Base-by-base conservation (phyloP, 441 rosid genomes). In the Croton laevigatus region DNA sequence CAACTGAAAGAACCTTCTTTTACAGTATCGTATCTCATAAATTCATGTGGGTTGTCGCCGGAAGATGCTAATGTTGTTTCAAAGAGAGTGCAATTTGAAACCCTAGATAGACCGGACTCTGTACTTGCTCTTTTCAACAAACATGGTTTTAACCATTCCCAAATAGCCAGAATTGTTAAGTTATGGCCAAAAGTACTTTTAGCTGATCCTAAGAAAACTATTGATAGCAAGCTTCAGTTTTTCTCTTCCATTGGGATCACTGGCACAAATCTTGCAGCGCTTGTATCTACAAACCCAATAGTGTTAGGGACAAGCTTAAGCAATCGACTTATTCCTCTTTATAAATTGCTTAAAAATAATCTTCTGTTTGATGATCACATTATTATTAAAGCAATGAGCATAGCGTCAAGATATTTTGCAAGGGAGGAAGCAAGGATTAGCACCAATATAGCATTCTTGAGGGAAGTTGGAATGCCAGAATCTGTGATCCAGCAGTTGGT, bases 401-500 rank as follows among this genome's bases (percentile, higher is more conserved):
- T 1, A 5, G 6, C n/a, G 17, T 14, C 8, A 49, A 49, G 53
- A 16, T 27, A 49, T 49, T 49, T 4, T 49, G 1, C 17, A 5
- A 49, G 0, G 32, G 32, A 17, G 17, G 20, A 49, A 14, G 20
- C 17, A 46, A 46, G 16, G 8, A 4, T 5, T 6, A 0, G 53
- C 53, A 14, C 53, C 20, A 16, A 48, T 49, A 14, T 49, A 16
- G 16, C 17, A 6, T 7, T 49, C 8, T 49, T 49, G 53, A 49
- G n/a, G 7, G 53, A 49, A 49, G 17, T 16, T 49, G 7, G 7
- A 49, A 49, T 49, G 53, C 20, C 53, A 49, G 19, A 49, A 49
- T 49, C 53, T 19, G 57, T 74, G 44, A 23, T 78, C 12, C 46
- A 62, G 65, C 4, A 36, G 3, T 14, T 76, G 10, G 71, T 78